Percentiles rank a stretch among this genome's conserved stretches.
Evolutionary conservation across 371 early-diverging fungal genomes (phyloP).

Genomic region (Capillidium heterosporum): DNA sequence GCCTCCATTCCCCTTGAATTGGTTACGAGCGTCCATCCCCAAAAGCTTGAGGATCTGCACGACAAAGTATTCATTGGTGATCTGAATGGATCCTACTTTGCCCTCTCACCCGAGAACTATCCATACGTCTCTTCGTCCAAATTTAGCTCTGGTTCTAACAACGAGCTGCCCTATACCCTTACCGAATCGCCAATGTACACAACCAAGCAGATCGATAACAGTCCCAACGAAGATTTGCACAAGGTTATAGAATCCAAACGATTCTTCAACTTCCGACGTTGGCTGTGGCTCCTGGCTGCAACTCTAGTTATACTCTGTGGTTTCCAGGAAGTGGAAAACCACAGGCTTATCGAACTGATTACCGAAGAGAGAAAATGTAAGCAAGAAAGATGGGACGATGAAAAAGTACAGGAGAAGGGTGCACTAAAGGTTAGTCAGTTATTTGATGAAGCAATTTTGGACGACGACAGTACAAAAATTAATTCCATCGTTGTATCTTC

Average conservation of each 20-base stretch:
- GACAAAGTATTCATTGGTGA: conserved; percentile 24
- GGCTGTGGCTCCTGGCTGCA: not conserved
- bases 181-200: not conserved
- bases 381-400: not conserved
- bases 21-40: not conserved
- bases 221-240: not conserved
- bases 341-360: not conserved
- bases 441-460: not conserved
- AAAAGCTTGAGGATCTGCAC: not conserved
- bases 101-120: conserved; percentile 14
- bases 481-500: conserved; percentile 23
- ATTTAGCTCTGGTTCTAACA: not conserved
- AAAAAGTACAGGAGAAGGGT: not conserved
- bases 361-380: not conserved
- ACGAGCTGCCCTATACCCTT: not conserved
- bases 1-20: conserved; percentile 4
- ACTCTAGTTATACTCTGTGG: not conserved
- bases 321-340: not conserved
- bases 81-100: conserved; percentile 31
- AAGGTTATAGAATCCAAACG: not conserved
- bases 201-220: not conserved
- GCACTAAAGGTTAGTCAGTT: not conserved
- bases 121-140: not conserved
- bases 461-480: conserved; percentile 3
- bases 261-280: not conserved